Evolutionary conservation across 2,329 filamentous ascomycete genomes (phyloP).

Genomic region (Geoglossum cookeanum): DNA sequence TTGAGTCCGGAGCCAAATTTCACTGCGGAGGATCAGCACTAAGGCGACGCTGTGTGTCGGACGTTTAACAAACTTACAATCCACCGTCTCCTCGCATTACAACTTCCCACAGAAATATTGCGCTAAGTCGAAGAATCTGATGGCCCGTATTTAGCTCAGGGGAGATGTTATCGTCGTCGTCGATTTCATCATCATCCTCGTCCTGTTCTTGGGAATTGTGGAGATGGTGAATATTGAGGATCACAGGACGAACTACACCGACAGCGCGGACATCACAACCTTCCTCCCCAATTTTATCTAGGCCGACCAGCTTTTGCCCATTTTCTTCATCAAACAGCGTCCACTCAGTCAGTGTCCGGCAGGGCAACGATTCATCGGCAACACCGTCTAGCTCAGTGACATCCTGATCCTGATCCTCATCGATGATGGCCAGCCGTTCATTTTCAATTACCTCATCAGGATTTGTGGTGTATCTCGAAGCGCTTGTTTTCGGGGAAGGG

Average conservation of each 20-base stretch:
- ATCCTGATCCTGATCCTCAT: background rate
- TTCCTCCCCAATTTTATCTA: background rate
- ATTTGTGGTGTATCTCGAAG: background rate
- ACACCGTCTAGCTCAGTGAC: background rate
- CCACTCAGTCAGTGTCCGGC: background rate
- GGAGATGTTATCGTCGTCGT: background rate
- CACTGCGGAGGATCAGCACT: background rate
- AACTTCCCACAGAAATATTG: slow-evolving; percentile 1
- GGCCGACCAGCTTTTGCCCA: background rate
- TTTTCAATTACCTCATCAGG: background rate
- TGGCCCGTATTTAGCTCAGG: background rate
- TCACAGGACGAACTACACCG: background rate
- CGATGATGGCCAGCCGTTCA: background rate
- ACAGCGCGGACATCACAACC: background rate
- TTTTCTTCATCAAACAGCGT: background rate
- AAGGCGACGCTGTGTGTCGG: background rate
- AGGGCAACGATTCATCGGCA: background rate
- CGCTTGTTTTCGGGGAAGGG: background rate
- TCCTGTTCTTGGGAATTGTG: background rate
- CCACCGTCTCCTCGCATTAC: background rate
- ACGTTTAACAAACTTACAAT: background rate
- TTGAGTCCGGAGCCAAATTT: background rate
- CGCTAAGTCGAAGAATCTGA: slow-evolving; percentile 1
- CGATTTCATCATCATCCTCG: background rate
- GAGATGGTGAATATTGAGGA: background rate